Base-by-base conservation (phyloP, 345 rosid genomes). In the Eucalyptus cladocalyx region DNA sequence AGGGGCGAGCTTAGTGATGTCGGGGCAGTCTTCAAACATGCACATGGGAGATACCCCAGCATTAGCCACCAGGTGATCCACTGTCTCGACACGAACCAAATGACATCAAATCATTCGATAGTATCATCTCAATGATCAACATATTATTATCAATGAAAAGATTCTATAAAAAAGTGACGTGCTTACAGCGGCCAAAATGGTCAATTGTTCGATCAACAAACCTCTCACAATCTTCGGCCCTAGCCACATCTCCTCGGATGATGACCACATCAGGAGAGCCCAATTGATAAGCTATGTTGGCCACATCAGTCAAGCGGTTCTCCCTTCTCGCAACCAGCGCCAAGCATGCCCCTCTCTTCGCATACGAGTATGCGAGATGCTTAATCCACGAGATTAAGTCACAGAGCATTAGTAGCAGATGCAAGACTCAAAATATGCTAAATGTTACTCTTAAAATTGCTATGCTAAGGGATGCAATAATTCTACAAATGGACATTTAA, bases 301-400 rank as follows among this genome's bases (percentile, higher is more conserved):
- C 92, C 21, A 93, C 91, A 24, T 67, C 43, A 34, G 8, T 80
- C 65, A 92, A 90, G 56, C 69, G 92, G 37, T 90, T 32, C 85
- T 89, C 90, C 86, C 90, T 93, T 62, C 91, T 72, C 5, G 92
- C 93, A 21, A 92, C 94, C 11, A 94, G 92, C 21, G 91, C 95
- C 83, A 93, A 87, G 65, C 90, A 87, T 42, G 94, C 95, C 37
- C 92, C 90, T 88, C 92, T 90, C 91, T 51, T 87, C 0, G 92
- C 93, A 67, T 94, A 90, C 87, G 89, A 90, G 49, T 94, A 94
- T 28, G 94, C 93, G 21, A 91, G 88, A 48, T 92, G 93, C 95
- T 93, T 86, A 88, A 87, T 40, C 49, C 87, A 32, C 13, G 37
- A 15, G 56, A 47, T 50, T 32, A 47, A 85, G 23, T 47, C 32